Evolutionary conservation across 1,284 basidiomycete genomes (phyloP), one percentile per base, ranked within the genome.

Genomic region (Agaricales sp.): DNA sequence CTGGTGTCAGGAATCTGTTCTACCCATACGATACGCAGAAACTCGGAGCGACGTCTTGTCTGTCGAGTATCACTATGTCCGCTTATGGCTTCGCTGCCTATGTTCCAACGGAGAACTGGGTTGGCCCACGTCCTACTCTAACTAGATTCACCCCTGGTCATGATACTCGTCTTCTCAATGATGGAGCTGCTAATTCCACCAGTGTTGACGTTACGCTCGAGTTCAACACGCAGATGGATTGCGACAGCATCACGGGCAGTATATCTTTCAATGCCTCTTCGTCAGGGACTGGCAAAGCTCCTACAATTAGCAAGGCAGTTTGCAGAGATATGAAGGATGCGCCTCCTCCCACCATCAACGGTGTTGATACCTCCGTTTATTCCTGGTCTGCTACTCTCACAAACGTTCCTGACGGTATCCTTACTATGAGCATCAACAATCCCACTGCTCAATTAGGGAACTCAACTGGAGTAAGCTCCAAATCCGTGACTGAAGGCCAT

Each of bases 131-230:
- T 2, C 87, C 91, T 16, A 75, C 79, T 48, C 65, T 95, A 49
- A 87, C 88, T 11, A 78, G 77, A 49, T 93, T 93, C 66, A 64
- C 65, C 2, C 92, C 92, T 0, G 89, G 90, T 1, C 92, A 95
- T 62, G 92, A 95, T 58, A 73, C 79, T 20, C 83, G 92, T 37
- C 66, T 91, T 24, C 61, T 71, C 2, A 71, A 70, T 3, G 68
- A 71, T 35, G 49, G 68, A 3, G 71, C 67, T 3, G 70, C 76
- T 24, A 53, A 66, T 45, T 83, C 82, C 54, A 71, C 75, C 1
- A 75, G 71, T 1, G 63, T 91, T 50, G 68, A 82, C 53, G 78
- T 94, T 50, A 61, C 71, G 0, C 71, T 95, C 52, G 84, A 93
- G 63, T 94, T 88, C 67, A 92, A 83, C 57, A 64, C 70, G 12